Evolutionary conservation across 371 early-diverging fungal species (phyloP).

Genomic region (Coemansia sp.): DNA sequence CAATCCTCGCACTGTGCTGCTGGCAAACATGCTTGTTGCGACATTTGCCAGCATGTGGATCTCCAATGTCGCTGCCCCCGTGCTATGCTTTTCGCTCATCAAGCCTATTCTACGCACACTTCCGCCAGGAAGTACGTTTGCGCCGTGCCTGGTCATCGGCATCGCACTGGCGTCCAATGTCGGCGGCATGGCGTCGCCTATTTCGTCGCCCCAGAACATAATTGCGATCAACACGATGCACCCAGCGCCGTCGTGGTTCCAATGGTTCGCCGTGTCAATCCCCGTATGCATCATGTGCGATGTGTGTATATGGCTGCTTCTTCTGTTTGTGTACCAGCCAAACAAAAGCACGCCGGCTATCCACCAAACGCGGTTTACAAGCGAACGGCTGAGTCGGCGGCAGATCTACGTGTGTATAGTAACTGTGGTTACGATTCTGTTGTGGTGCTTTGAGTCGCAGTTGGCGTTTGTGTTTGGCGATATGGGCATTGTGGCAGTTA

Average conservation of each 20-base stretch:
- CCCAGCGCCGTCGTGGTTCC: slow-evolving; percentile 81
- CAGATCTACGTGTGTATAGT: slow-evolving; percentile 71
- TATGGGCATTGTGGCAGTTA: slow-evolving; percentile 87
- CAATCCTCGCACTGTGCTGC: slow-evolving; percentile 73
- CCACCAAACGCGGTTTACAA: slow-evolving; percentile 58
- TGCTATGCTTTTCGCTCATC: slow-evolving; percentile 92
- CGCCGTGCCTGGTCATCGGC: slow-evolving; percentile 83
- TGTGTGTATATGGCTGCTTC: slow-evolving; percentile 75
- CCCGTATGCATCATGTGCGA: slow-evolving; percentile 73
- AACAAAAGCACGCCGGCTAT: slow-evolving; percentile 56
- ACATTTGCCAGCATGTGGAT: slow-evolving; percentile 97
- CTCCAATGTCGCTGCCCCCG: slow-evolving; percentile 95
- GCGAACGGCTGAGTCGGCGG: slow-evolving; percentile 61
- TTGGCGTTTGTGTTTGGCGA: slow-evolving; percentile 79
- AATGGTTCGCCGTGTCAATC: slow-evolving; percentile 78
- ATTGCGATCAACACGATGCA: slow-evolving; percentile 82
- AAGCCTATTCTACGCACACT: slow-evolving; percentile 81
- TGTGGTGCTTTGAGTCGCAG: slow-evolving; percentile 84
- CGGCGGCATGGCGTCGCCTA: slow-evolving; percentile 97
- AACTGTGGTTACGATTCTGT: slow-evolving; percentile 67
- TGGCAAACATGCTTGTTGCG: slow-evolving; percentile 92
- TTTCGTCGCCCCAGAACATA: slow-evolving; percentile 93
- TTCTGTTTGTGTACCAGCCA: slow-evolving; percentile 73
- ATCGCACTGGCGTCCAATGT: slow-evolving; percentile 93
- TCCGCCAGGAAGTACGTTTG: slow-evolving; percentile 69